phyloP scores from a whole-genome alignment of 345 rosid species.

The Eucalyptus marginata region DNA sequence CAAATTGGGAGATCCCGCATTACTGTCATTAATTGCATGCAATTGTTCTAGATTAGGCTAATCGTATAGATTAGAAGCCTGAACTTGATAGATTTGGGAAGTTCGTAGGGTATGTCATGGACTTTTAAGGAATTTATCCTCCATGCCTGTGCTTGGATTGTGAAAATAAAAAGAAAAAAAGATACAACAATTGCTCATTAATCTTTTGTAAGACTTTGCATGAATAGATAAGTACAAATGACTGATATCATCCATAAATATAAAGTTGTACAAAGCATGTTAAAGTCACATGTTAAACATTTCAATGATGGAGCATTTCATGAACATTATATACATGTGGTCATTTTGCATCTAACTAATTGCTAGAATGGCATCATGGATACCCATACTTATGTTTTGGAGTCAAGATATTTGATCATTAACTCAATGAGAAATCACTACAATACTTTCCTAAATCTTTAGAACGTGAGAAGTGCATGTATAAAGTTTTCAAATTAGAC shows the following conservation, averaged over 20 bases:
- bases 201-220: background rate
- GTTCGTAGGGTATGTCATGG: too few relatives aligned
- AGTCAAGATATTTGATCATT: background rate
- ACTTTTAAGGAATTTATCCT: too few relatives aligned
- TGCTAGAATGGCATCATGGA: too few relatives aligned
- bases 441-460: too few relatives aligned
- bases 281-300: background rate
- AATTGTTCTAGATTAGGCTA: too few relatives aligned
- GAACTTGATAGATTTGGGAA: too few relatives aligned
- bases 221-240: background rate
- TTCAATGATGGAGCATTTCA: too few relatives aligned
- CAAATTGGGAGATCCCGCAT: fast-evolving
- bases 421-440: background rate
- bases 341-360: too few relatives aligned
- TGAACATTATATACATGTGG: too few relatives aligned
- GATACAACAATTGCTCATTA: background rate
- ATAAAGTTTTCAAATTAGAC: too few relatives aligned
- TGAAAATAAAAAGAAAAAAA: background rate
- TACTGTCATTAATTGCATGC: too few relatives aligned
- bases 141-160: background rate
- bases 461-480: too few relatives aligned
- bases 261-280: background rate
- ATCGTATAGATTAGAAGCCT: fast-evolving
- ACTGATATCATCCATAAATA: background rate
- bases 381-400: fast-evolving